Conservation (phyloP, 2,329 filamentous ascomycete species). For the Fusarium abutilonis region DNA sequence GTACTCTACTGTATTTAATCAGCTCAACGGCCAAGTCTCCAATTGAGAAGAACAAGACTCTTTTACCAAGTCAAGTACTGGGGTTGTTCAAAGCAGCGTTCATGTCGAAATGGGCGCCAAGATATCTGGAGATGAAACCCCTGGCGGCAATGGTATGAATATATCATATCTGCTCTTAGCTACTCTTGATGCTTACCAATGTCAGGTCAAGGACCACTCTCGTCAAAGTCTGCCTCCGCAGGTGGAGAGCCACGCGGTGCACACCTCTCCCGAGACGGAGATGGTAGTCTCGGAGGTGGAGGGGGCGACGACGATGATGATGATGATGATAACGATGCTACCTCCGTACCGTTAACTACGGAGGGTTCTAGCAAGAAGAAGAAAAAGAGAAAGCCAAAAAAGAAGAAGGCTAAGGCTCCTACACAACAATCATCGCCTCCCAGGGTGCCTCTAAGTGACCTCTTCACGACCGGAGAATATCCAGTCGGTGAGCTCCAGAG, state of each 20-base stretch:
- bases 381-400: constrained; percentile 40
- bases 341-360: constrained; percentile 37
- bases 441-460: constrained; percentile 46
- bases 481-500: constrained; percentile 44
- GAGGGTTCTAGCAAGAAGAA: constrained; percentile 39
- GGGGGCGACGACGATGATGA: constrained; percentile 44
- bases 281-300: constrained; percentile 51
- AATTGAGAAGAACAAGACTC: too few relatives aligned
- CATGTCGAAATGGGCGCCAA: constrained; percentile 54
- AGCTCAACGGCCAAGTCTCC: too few relatives aligned
- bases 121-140: constrained; percentile 51
- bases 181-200: constrained; percentile 10
- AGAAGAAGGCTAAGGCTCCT: constrained; percentile 43
- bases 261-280: constrained; percentile 55
- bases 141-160: constrained; percentile 46
- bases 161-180: not conserved
- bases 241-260: constrained; percentile 56
- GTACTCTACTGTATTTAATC: too few relatives aligned
- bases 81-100: constrained; percentile 26
- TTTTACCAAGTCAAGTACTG: constrained; percentile 7
- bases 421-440: constrained; percentile 49
- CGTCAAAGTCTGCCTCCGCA: constrained; percentile 29
- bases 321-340: constrained; percentile 43
- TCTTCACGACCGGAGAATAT: constrained; percentile 46
- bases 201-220: constrained; percentile 34